Percentiles rank a stretch among this genome's conserved stretches.
Evolutionary conservation across 2,329 filamentous ascomycete species (phyloP).

Genomic region (Coniochaeta sp.): DNA sequence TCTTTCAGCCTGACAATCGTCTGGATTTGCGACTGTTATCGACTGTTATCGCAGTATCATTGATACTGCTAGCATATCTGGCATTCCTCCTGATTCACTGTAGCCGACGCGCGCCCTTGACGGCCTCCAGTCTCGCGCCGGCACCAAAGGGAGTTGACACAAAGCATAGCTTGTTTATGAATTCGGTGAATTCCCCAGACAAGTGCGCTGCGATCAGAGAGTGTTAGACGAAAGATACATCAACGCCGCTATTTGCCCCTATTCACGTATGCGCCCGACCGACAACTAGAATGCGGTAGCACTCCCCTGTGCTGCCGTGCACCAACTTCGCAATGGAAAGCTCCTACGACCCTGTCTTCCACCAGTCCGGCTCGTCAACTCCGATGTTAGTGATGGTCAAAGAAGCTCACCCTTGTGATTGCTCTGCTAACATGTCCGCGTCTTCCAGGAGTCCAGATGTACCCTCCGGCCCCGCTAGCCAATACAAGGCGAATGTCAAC

Average conservation of each 20-base stretch:
- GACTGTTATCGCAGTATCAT: not conserved
- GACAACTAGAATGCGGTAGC: not conserved
- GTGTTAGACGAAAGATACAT: not conserved
- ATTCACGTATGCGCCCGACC: not conserved
- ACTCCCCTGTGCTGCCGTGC: not conserved
- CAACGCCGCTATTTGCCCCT: not conserved
- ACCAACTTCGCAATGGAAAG: not conserved
- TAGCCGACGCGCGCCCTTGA: not conserved
- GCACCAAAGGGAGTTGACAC: not conserved
- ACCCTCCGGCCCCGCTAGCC: constrained; percentile 16
- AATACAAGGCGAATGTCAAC: constrained; percentile 79
- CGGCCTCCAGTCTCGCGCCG: not conserved
- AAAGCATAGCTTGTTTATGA: not conserved
- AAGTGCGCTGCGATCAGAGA: not conserved
- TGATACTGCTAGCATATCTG: not conserved
- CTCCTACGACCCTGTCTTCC: constrained; percentile 1
- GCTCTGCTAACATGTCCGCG: constrained; percentile 1
- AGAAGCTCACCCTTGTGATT: not conserved
- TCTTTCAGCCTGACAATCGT: not conserved
- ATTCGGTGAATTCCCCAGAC: not conserved
- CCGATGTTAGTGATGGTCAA: not conserved
- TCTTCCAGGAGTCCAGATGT: constrained; percentile 13
- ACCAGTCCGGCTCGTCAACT: constrained; percentile 1
- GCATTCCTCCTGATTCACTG: not conserved
- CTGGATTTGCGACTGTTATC: no score